A percentile compares a stretch with the other conserved stretches of the same genome.
Evolutionary conservation across 192 early-diverging fungal genomes (phyloP).

Genomic region (Backusella psychrophila): DNA sequence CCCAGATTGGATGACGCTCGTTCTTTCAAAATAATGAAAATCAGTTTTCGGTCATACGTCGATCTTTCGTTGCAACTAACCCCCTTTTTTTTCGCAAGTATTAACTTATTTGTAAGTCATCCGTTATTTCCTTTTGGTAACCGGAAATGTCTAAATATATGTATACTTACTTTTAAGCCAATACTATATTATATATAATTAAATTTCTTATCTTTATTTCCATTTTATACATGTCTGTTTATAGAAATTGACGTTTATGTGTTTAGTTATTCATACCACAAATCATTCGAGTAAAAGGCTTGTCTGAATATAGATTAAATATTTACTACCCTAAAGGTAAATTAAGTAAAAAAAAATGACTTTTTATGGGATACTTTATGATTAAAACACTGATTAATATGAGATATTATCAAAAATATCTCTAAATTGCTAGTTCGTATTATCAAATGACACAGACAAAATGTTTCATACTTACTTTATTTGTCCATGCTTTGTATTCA

Average conservation of each 20-base stretch:
- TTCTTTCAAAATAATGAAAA: conserved; percentile 4
- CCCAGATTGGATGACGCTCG: conserved; percentile 2
- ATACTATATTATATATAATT: not conserved
- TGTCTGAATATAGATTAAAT: not conserved
- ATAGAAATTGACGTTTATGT: not conserved
- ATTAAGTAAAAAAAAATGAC: not conserved
- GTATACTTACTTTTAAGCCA: not conserved
- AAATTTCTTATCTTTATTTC: not conserved
- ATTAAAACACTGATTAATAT: not conserved
- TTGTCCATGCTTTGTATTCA: not conserved
- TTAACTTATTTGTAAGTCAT: conserved; percentile 1
- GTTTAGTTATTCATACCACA: not conserved
- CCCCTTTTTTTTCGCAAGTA: not conserved
- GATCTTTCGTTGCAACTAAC: not conserved
- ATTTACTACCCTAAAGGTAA: too few relatives aligned
- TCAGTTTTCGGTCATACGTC: not conserved
- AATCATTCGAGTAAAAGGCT: not conserved
- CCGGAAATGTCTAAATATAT: not conserved
- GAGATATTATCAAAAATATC: not conserved
- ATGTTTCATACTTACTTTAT: not conserved
- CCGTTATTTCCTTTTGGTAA: conserved; percentile 1
- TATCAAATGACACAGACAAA: not conserved
- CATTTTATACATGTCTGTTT: not conserved
- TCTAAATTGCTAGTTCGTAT: not conserved
- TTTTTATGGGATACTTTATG: not conserved